Evolutionary conservation across 208 protist genomes (phyloP), one percentile per base, ranked within the genome.

Genomic region (Sergeia podlipaevii): DNA sequence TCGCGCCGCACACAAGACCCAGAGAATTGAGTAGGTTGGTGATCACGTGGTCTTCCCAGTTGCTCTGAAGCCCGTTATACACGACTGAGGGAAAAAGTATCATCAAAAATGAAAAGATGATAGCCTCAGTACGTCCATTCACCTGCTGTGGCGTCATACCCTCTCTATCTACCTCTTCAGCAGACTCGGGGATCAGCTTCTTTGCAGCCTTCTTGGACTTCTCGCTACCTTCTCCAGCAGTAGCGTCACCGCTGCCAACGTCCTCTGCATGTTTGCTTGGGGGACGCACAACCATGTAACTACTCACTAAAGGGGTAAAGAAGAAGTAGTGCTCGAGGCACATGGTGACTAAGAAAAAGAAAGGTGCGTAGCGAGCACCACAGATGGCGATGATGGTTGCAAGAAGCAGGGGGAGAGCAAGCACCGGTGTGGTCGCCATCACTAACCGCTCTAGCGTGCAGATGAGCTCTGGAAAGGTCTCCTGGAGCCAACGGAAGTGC

Each of bases 401-500:
- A 29, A 89, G 63, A 47, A 91, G 42, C 34, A 79, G 79, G 11
- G 89, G 82, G 15, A 95, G 64, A 38, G 75, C 58, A 8, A 86
- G 44, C 4, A 95, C 24, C 30, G 89, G 85, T 1, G 77, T 76
- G 21, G 79, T 52, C 1, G 65, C 76, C 44, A 95, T 62, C 24
- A 80, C 69, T 4, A 70, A 57, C 7, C 85, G 76, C 65, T 95
- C 85, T 63, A 88, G 64, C 15, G 69, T 42, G 56, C 72, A 84
- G 13, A 85, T 65, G 28, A 88, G 69, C 41, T 80, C 77, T 2
- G 89, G 89, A 34, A 63, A 85, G 11, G 59, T 63, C 55, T 80
- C 54, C 66, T 95, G 89, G 28, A 95, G 34, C 76, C 80, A 95
- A 2, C 74, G 76, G 61, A 93, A 95, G 65, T 95, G 89, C 50